Base-by-base conservation (phyloP, 345 rosid species). In the Isatis tinctoria region DNA sequence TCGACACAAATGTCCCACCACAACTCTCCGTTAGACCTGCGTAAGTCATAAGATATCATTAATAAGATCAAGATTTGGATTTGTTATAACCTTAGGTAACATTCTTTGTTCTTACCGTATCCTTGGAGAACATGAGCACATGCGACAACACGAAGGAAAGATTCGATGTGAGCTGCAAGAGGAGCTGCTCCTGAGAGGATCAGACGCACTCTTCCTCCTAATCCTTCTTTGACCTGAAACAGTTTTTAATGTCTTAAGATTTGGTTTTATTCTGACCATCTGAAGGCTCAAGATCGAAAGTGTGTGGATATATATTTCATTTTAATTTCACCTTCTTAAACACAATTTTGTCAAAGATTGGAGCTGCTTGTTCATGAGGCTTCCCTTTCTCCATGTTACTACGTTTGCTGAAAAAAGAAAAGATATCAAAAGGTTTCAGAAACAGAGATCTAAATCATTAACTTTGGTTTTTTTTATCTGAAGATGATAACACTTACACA, bases 51-150 rank as follows among this genome's bases (percentile, higher is more conserved):
- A 5, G 0, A 24, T 11, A 48, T 58, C 52, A 60, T 70, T 69
- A 45, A 8, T 35, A 60, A 24, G 13, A 33, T 37, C 18, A 47
- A 44, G 48, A 52, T 61, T 22, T 56, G 52, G 47, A 48, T 26
- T 60, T 24, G 58, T 27, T 17, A 14, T 17, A 10, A 39, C 45
- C 16, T 40, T 40, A 40, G 3, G 45, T 40, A 62, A 44, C n/a
- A 65, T 70, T 35, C 12, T 57, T 72, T 18, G 37, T 78, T 10
- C 39, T 41, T 84, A 94, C 99, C 99, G 70, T 95, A 95, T 92
- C 99, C 99, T 84, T 95, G 99, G 16, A 92, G 85, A 78, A 95
- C 94, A 81, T 92, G 96, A 62, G 94, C 87, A 83, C 98, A 95
- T 28, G 99, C 84, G 14, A 95, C 99, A 79, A 92, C 99, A 72